Percentiles rank a stretch among this genome's conserved stretches.
Conservation (phyloP, 2,329 filamentous ascomycete genomes). For the Nothophaeocryptopus gaeumannii region DNA sequence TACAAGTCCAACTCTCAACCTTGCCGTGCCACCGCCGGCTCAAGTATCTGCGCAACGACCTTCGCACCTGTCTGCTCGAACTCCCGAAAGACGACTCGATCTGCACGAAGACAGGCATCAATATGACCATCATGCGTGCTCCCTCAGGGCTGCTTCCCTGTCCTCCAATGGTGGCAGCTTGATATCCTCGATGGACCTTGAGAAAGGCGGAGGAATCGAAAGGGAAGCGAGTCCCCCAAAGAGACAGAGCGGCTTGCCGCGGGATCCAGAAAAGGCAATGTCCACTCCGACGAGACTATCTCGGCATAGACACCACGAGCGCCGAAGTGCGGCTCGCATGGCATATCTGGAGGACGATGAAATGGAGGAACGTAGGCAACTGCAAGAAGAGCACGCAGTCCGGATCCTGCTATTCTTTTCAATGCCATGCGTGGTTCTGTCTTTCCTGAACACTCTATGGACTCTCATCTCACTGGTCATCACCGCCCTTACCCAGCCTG, state of each 20-base stretch:
- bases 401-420: constrained; percentile 53
- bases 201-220: constrained; percentile 25
- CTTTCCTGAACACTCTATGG: constrained; percentile 54
- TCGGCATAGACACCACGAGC: constrained; percentile 4
- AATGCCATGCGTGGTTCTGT: constrained; percentile 54
- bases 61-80: too few species aligned
- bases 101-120: too few species aligned
- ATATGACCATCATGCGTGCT: too few species aligned
- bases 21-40: too few species aligned
- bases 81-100: too few species aligned
- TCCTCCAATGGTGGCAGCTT: constrained; percentile 14
- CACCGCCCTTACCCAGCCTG: constrained; percentile 51
- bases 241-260: constrained; percentile 12
- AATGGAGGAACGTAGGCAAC: constrained; percentile 37
- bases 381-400: constrained; percentile 45
- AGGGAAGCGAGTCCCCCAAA: constrained; percentile 15
- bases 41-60: too few species aligned
- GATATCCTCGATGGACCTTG: constrained; percentile 32
- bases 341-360: constrained; percentile 33
- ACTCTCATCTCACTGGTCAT: constrained; percentile 52
- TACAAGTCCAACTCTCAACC: too few species aligned
- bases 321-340: constrained; percentile 14
- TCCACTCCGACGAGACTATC: constrained; percentile 18
- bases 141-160: too few species aligned
- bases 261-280: constrained; percentile 29